phyloP scores from a whole-genome alignment of 1,284 basidiomycete species.

The Ceratobasidium sp. region DNA sequence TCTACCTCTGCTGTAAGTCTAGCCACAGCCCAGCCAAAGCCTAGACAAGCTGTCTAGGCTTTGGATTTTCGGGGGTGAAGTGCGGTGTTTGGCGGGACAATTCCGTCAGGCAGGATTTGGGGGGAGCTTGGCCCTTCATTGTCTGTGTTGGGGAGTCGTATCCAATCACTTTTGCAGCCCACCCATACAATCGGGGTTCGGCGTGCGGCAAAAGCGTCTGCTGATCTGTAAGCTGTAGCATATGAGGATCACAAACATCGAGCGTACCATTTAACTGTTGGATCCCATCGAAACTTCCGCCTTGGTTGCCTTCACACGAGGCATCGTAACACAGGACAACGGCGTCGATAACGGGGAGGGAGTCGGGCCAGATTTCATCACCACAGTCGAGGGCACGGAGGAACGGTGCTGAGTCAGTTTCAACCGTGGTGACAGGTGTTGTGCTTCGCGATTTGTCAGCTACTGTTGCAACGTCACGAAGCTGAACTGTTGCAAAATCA shows the following conservation, averaged over 20 bases:
- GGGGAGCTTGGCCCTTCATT: constrained; percentile 9
- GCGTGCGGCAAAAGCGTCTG: constrained; percentile 71
- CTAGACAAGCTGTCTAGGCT: too few species aligned
- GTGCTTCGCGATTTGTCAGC: constrained; percentile 30
- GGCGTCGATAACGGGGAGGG: constrained; percentile 72
- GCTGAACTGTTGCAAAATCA: constrained; percentile 24
- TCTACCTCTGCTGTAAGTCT: too few species aligned
- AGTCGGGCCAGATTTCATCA: constrained; percentile 59
- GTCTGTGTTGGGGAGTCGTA: constrained; percentile 16
- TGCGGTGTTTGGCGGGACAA: constrained; percentile 72
- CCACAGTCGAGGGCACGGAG: constrained; percentile 50
- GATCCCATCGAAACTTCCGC: constrained; percentile 64
- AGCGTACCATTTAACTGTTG: constrained; percentile 11
- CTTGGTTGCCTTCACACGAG: constrained; percentile 69
- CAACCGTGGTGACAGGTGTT: constrained; percentile 67
- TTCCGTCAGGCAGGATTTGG: constrained; percentile 59
- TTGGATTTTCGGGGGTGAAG: too few species aligned
- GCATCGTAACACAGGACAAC: constrained; percentile 82
- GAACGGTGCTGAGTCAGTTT: constrained; percentile 65
- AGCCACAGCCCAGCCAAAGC: too few species aligned
- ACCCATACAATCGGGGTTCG: constrained; percentile 74
- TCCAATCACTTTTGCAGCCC: constrained; percentile 77
- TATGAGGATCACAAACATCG: too few species aligned
- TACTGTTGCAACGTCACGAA: constrained; percentile 22
- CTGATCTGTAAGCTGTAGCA: neutral